Evolutionary conservation across 192 early-diverging fungal species (phyloP).

Genomic region (Coemansia aciculifera): DNA sequence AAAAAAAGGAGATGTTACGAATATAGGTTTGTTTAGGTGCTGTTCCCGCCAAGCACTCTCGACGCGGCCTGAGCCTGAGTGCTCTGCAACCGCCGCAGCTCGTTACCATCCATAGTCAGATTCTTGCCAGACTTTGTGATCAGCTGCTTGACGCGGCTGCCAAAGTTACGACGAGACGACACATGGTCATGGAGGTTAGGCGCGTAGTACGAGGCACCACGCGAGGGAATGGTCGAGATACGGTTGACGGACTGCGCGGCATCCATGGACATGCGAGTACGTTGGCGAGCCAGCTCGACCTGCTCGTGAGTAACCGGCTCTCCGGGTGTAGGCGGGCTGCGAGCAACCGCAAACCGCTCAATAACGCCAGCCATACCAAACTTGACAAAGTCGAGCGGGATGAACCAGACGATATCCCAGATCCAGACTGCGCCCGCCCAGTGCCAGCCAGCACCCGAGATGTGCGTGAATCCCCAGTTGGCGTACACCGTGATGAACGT

Average conservation of each 20-base stretch:
- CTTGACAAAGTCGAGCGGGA: constrained; percentile 78
- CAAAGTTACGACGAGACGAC: constrained; percentile 59
- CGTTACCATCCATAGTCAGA: constrained; percentile 61
- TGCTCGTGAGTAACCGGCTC: constrained; percentile 31
- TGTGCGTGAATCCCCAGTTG: constrained; percentile 76
- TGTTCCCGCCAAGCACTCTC: constrained; percentile 41
- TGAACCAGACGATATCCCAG: constrained; percentile 79
- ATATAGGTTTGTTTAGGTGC: constrained; percentile 6
- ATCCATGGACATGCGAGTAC: constrained; percentile 56
- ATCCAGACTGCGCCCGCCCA: constrained; percentile 77
- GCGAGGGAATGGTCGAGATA: constrained; percentile 62
- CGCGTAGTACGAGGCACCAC: constrained; percentile 63
- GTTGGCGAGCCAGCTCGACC: constrained; percentile 57
- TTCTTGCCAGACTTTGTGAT: constrained; percentile 59
- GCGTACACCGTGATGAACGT: constrained; percentile 84
- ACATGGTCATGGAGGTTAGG: constrained; percentile 58
- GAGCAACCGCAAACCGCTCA: constrained; percentile 55
- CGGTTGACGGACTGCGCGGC: constrained; percentile 59
- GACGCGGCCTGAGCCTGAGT: constrained; percentile 66
- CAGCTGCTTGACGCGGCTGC: constrained; percentile 48
- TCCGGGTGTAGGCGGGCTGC: constrained; percentile 35
- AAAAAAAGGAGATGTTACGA: background rate
- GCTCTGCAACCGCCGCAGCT: constrained; percentile 73
- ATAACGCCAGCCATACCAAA: constrained; percentile 64
- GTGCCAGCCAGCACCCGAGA: constrained; percentile 70